Percentiles rank a stretch among this genome's conserved stretches.
Conservation (phyloP, 768 basidiomycete genomes). For the Leccinum obscurum region DNA sequence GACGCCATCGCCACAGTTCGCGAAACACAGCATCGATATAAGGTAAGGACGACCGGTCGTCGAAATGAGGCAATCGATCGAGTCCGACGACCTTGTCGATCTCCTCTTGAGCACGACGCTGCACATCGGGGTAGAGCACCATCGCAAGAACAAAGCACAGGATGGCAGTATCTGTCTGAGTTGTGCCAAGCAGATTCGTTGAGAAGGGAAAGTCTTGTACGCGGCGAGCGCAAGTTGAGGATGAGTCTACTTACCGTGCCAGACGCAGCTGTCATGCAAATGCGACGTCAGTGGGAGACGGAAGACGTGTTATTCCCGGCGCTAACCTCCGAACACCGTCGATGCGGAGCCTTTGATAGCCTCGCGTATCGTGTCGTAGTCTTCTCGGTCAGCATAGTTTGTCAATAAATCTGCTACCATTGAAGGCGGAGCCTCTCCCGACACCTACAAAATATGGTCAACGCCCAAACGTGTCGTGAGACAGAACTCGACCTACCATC, state of each 20-base stretch:
- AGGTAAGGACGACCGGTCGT: conserved; percentile 25
- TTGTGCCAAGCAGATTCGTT: neutral
- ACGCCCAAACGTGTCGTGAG: neutral
- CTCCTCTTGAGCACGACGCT: conserved; percentile 26
- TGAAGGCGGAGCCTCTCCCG: conserved; percentile 1
- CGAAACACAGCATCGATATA: conserved; percentile 27
- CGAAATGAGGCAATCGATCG: conserved; percentile 27
- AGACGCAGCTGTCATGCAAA: neutral
- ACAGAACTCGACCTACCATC: neutral
- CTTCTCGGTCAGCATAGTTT: neutral
- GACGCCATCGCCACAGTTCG: conserved; percentile 27
- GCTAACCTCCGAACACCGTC: conserved; percentile 9
- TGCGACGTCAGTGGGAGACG: neutral
- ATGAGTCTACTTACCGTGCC: conserved; percentile 1
- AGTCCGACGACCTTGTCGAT: conserved; percentile 25
- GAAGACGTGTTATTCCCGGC: neutral
- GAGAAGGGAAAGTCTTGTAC: neutral
- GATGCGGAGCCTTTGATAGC: conserved; percentile 1
- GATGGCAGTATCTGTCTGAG: conserved; percentile 19
- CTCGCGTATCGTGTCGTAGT: neutral
- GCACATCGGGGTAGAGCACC: conserved; percentile 27
- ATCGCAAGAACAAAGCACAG: conserved; percentile 29
- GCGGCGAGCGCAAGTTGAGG: neutral
- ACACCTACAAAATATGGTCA: conserved; percentile 1
- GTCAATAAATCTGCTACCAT: conserved; percentile 3